A percentile compares a stretch with the other conserved stretches of the same genome.
Evolutionary conservation across 208 protist genomes (phyloP).

Genomic region (Novymonas esmeraldas): DNA sequence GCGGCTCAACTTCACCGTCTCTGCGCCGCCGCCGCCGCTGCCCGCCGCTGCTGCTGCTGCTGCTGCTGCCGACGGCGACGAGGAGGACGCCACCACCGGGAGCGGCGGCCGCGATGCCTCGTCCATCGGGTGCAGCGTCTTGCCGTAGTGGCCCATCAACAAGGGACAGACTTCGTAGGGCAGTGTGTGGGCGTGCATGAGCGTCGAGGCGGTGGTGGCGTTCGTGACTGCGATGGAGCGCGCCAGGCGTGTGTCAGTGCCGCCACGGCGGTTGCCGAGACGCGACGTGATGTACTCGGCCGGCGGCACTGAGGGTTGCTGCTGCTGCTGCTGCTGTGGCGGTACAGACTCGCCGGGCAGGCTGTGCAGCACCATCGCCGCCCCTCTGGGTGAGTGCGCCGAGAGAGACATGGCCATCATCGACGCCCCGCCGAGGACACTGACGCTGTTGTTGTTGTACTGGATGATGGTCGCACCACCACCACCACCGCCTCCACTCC

Average conservation of each 20-base stretch:
- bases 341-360: background rate
- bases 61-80: background rate
- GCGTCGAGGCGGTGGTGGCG: background rate
- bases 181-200: constrained; percentile 5
- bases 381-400: background rate
- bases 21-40: background rate
- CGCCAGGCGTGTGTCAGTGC: too few species aligned
- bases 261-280: background rate
- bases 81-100: background rate
- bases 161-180: constrained; percentile 36
- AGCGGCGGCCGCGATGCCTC: constrained; percentile 10
- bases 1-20: background rate
- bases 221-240: background rate
- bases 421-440: background rate
- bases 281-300: background rate
- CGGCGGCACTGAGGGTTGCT: too few species aligned
- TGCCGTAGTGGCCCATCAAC: constrained; percentile 23
- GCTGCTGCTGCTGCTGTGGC: too few species aligned
- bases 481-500: too few species aligned
- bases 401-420: constrained; percentile 1
- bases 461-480: background rate
- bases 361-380: background rate
- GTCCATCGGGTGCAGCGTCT: constrained; percentile 9
- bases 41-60: too few species aligned
- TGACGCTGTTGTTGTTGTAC: background rate